Percentiles rank a stretch among this genome's conserved stretches.
phyloP scores from a whole-genome alignment of 768 basidiomycete species.

The Boletus pseudo-olivaceus region DNA sequence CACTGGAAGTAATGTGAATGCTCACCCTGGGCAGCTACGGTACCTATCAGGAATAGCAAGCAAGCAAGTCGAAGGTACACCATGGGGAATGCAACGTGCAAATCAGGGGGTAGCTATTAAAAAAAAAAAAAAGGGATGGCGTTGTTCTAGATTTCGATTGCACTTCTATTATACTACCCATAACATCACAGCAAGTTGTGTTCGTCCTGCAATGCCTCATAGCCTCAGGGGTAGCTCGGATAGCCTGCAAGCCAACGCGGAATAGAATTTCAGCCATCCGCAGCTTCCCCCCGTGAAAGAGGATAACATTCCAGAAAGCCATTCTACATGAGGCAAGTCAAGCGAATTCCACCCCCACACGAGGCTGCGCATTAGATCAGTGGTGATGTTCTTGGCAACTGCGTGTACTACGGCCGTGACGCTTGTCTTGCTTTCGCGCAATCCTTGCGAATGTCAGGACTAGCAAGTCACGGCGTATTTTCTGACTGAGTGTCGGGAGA shows the following conservation, averaged over 20 bases:
- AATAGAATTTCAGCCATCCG: neutral
- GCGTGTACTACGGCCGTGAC: neutral
- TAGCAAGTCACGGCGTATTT: neutral
- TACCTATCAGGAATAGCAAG: neutral
- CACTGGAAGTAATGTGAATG: neutral
- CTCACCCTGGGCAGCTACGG: slow-evolving; percentile 8
- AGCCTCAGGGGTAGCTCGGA: too few relatives aligned
- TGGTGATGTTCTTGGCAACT: too few relatives aligned
- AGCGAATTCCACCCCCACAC: neutral
- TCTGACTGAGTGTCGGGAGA: neutral
- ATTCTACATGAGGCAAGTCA: neutral
- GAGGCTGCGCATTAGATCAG: neutral
- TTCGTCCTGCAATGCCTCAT: too few relatives aligned
- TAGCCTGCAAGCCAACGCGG: neutral
- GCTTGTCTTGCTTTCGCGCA: neutral
- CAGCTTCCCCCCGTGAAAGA: neutral
- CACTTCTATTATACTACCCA: neutral
- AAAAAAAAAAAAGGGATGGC: neutral
- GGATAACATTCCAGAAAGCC: neutral
- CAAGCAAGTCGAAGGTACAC: neutral
- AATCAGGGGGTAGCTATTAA: too few relatives aligned
- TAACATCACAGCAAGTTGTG: neutral
- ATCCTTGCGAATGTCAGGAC: neutral
- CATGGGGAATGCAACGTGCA: neutral
- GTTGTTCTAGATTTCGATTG: neutral